A percentile compares a stretch with the other conserved stretches of the same genome.
phyloP scores from a whole-genome alignment of 164 flowering plant genomes.

The Brasenia schreberi region DNA sequence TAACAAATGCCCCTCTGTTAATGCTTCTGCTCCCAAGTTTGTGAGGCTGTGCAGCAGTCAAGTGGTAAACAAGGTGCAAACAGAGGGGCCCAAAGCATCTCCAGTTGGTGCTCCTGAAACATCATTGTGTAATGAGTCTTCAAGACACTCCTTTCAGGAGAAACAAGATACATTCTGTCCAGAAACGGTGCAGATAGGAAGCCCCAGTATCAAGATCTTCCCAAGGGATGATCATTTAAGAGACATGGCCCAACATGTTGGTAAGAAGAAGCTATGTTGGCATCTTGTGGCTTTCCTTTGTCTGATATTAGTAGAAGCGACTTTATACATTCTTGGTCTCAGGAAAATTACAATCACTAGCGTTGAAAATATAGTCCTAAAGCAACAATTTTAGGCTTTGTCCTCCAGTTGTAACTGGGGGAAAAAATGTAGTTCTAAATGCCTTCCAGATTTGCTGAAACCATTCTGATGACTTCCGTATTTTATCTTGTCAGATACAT shows the following conservation, averaged over 20 bases:
- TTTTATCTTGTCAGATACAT: not conserved
- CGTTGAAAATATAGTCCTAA: no score
- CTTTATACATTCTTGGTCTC: no score
- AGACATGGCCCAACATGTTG: not conserved
- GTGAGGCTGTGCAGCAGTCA: slow-evolving; percentile 4
- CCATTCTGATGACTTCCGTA: no score
- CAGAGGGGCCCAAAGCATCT: slow-evolving; percentile 11
- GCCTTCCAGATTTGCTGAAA: no score
- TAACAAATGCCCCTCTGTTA: slow-evolving; percentile 10
- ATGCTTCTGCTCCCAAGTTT: slow-evolving; percentile 13
- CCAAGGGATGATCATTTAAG: not conserved
- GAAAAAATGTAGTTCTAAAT: no score
- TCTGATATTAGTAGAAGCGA: not conserved
- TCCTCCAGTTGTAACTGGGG: no score
- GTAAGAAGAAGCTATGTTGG: not conserved
- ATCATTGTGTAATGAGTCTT: slow-evolving; percentile 6
- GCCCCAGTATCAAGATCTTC: not conserved
- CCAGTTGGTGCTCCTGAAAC: slow-evolving; percentile 10
- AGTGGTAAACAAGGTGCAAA: not conserved
- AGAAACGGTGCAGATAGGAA: not conserved
- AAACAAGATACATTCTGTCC: slow-evolving; percentile 2
- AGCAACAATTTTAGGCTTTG: no score
- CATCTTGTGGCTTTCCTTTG: not conserved
- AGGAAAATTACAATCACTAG: no score
- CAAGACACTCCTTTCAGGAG: slow-evolving; percentile 1